Evolutionary conservation across 2,329 filamentous ascomycete genomes (phyloP), one percentile per base, ranked within the genome.

Genomic region (Pseudogymnoascus sp.): DNA sequence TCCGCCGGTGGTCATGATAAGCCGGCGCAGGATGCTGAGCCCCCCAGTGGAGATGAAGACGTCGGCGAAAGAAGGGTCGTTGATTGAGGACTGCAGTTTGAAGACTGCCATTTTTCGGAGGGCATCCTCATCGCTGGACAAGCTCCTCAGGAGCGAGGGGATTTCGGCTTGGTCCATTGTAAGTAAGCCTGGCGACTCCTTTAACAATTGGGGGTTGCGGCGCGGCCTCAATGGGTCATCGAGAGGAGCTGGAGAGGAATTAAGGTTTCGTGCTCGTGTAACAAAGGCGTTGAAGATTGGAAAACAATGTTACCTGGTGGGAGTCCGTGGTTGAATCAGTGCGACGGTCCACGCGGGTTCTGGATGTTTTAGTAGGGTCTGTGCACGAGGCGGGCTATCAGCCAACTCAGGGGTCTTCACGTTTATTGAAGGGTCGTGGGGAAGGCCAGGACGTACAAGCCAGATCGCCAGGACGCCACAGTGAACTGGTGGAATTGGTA

Each of bases 31-130:
- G 69, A 93, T 87, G 68, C 87, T 82, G 68, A 97, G 82, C 3
- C 95, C 95, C 64, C 92, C 92, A 60, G 92, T 90, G 61, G 89
- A 87, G 66, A 97, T 96, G 78, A 99, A 99, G 70, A 96, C 87
- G 75, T 97, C 95, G 71, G 95, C 95, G 75, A 97, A 97, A 61
- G 92, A 89, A 26, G 93, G 93, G 77, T 99, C 95, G 74, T 93
- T 93, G 76, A 99, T 96, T 67, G 91, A 92, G 67, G 85, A 88
- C 77, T 99, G 95, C 68, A 99, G 86, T 79, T 97, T 97, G 84
- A 99, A 99, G 66, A 96, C 95, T 65, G 95, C 95, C 91, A 97
- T 97, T 77, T 99, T 99, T 73, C 93, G 91, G 69, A 91, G 88
- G 64, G 91, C 93, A 81, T 99, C 95, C 77, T 96, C 85, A 70